Conservation (phyloP, 768 basidiomycete species). For the Tylopilus balloui region DNA sequence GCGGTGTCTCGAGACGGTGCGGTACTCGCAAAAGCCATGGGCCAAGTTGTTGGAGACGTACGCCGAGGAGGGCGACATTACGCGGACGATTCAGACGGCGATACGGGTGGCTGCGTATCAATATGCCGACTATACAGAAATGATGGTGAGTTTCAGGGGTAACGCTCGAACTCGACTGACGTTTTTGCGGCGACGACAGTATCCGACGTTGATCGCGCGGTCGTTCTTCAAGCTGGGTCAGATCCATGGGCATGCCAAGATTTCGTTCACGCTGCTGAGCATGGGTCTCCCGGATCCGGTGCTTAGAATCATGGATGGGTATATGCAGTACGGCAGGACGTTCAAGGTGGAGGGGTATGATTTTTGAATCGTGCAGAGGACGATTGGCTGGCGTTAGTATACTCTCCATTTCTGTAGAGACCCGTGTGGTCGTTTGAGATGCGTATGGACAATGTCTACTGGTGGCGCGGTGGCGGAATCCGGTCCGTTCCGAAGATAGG, state of each 20-base stretch:
- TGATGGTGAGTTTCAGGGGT: slow-evolving; percentile 78
- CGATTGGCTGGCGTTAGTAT: too few relatives aligned
- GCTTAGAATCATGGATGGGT: slow-evolving; percentile 89
- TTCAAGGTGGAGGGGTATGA: slow-evolving; percentile 89
- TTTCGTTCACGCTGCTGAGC: slow-evolving; percentile 86
- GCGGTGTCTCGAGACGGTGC: slow-evolving; percentile 80
- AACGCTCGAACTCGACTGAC: too few relatives aligned
- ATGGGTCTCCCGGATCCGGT: slow-evolving; percentile 92
- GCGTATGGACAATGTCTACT: too few relatives aligned
- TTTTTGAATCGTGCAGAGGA: too few relatives aligned
- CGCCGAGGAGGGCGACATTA: slow-evolving; percentile 94
- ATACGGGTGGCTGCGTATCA: slow-evolving; percentile 93
- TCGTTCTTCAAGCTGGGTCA: slow-evolving; percentile 92
- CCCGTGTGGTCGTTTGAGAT: background rate
- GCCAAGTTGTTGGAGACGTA: slow-evolving; percentile 92
- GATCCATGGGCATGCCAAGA: slow-evolving; percentile 91
- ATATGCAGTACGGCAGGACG: slow-evolving; percentile 78
- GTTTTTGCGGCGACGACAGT: too few relatives aligned
- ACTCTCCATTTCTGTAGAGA: too few relatives aligned
- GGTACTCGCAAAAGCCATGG: slow-evolving; percentile 93
- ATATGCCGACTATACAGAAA: slow-evolving; percentile 84
- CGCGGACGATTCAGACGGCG: slow-evolving; percentile 84
- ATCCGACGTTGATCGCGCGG: slow-evolving; percentile 85
- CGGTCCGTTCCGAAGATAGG: slow-evolving; percentile 8
- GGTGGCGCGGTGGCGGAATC: slow-evolving; percentile 6